These are phyloP conservation scores for Thermochaetoides thermophila DNA, from an alignment of 495 filamentous ascomycete species.

Conservation along the genomic window DNA sequence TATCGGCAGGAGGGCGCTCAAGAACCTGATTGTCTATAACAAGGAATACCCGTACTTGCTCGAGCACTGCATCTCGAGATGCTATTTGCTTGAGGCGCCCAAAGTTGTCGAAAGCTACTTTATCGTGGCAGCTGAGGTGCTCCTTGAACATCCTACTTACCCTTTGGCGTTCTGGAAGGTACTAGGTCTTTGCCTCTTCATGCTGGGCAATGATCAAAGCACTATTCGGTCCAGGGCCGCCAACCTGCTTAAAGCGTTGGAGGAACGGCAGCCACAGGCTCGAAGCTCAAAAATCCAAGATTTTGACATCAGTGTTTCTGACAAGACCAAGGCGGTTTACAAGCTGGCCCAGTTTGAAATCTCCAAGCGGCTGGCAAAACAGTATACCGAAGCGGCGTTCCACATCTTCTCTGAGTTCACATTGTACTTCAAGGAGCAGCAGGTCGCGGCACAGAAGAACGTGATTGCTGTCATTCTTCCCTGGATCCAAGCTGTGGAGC, in stretches of 20 bases:
- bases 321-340: constrained; percentile 96
- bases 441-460: constrained; percentile 70
- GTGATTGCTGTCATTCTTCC: constrained; percentile 89
- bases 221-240: constrained; percentile 80
- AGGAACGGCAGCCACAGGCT: constrained; percentile 55
- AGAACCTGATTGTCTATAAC: constrained; percentile 83
- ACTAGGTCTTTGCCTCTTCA: constrained; percentile 74
- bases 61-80: constrained; percentile 75
- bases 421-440: constrained; percentile 71
- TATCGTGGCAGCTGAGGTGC: constrained; percentile 73
- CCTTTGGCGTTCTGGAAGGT: constrained; percentile 80
- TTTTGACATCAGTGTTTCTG: constrained; percentile 94
- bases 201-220: constrained; percentile 76
- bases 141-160: constrained; percentile 67
- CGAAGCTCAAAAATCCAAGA: constrained; percentile 85
- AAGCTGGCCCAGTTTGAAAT: constrained; percentile 95
- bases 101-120: constrained; percentile 93
- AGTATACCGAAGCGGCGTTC: constrained; percentile 78
- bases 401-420: constrained; percentile 91
- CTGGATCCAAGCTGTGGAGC: constrained; percentile 88
- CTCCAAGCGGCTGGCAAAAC: constrained; percentile 74
- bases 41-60: constrained; percentile 68
- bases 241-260: constrained; percentile 64
- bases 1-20: constrained; percentile 82
- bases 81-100: constrained; percentile 61